These are phyloP conservation scores for Berberis thunbergii DNA, from an alignment of 164 flowering plant genomes.

Conservation along the genomic window DNA sequence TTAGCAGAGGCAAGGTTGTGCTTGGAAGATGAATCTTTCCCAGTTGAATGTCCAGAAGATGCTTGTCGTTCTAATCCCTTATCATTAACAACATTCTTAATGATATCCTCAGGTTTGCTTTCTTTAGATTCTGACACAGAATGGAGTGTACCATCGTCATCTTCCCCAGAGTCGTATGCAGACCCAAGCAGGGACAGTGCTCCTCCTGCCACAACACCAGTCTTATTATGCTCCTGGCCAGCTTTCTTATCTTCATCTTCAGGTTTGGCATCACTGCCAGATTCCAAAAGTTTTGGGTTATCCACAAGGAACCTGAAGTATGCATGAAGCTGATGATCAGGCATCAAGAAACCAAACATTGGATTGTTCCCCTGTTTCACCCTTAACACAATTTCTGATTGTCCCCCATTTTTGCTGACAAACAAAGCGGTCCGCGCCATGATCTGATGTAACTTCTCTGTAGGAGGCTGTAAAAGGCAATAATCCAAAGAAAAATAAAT, in stretches of 20 bases:
- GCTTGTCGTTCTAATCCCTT: conserved; percentile 22
- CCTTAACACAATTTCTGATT: conserved; percentile 85
- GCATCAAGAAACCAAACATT: conserved; percentile 97
- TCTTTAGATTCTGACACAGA: conserved; percentile 16
- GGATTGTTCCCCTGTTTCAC: conserved; percentile 97
- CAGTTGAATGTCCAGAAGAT: conserved; percentile 18
- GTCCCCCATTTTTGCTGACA: conserved; percentile 88
- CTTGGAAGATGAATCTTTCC: conserved; percentile 19
- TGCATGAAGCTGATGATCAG: conserved; percentile 77
- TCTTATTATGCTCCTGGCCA: conserved; percentile 18
- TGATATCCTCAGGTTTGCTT: conserved; percentile 14
- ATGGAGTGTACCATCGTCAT: conserved; percentile 53
- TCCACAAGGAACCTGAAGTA: conserved; percentile 92
- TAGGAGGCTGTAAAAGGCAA: conserved; percentile 68
- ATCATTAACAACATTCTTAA: conserved; percentile 14
- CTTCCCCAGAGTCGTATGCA: conserved; percentile 77
- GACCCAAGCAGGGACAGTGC: conserved; percentile 88
- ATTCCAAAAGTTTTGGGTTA: conserved; percentile 47
- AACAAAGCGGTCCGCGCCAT: conserved; percentile 88
- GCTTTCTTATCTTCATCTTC: conserved; percentile 26
- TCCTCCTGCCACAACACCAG: conserved; percentile 34
- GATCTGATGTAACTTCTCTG: conserved; percentile 92
- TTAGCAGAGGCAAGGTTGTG: conserved; percentile 19
- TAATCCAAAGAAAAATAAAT: conserved; percentile 14
- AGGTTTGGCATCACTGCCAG: conserved; percentile 28